Base-by-base conservation (phyloP, 2,329 filamentous ascomycete genomes). In the Talaromyces sp. region DNA sequence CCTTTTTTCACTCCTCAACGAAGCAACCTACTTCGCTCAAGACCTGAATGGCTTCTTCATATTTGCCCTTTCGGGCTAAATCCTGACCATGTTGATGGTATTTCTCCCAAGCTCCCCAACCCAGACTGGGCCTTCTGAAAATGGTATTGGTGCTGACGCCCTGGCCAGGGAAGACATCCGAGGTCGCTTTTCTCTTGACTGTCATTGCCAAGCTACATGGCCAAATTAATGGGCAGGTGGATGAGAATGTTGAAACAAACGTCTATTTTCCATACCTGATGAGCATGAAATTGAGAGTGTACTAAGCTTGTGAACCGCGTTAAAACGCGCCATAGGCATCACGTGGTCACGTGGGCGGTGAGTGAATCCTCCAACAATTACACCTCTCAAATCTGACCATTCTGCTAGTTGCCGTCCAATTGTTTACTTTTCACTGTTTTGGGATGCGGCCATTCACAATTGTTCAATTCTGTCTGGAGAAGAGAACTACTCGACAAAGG, bases 361-460 rank as follows among this genome's bases (percentile, higher is more conserved):
- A 64, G n/a, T n/a, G 1, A 6, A 22, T 33, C 17, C n/a, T 2
- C 10, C 22, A 47, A 33, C 49, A 54, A 33, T 35, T 47, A 22
- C 11, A 27, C 43, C 22, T 43, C 25, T 43, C 25, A 41, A 45
- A 31, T 17, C 47, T n/a, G 25, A 19, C 2, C 49, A 33, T 43
- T 22, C 41, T 47, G 49, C 50, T 57, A 63, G 37, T 31, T 33
- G 27, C 61, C 37, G 61, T 35, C 35, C 11, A 62, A 60, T 68
- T 80, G 78, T 80, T 80, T 80, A 80, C 75, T 70, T 75, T 79
- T 76, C 79, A 75, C 78, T 78, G 64, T 62, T 76, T 80, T 76
- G 64, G 78, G 75, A 71, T 70, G 70, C 64, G 58, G 61, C 58
- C 37, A 67, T 45, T 58, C 37, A 61, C 39, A 56, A 35, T 45